Conservation (phyloP, 2,329 filamentous ascomycete genomes). For the Lachnellula subtilissima region DNA sequence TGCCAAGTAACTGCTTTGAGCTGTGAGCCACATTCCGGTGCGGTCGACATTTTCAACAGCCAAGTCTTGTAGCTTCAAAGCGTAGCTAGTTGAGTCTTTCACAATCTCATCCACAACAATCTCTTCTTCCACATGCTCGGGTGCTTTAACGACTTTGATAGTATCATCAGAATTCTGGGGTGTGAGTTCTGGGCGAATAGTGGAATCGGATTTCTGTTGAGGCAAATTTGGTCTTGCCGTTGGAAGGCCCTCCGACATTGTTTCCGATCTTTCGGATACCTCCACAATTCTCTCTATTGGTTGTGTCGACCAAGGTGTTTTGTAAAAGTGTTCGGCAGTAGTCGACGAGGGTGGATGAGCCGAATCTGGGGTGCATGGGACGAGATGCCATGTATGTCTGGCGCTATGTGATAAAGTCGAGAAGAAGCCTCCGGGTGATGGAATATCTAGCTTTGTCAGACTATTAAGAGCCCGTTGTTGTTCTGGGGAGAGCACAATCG, state of each 20-base stretch:
- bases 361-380: slow-evolving; percentile 48
- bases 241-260: slow-evolving; percentile 56
- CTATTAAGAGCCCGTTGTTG: slow-evolving; percentile 61
- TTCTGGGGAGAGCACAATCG: slow-evolving; percentile 42
- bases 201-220: slow-evolving; percentile 35
- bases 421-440: slow-evolving; percentile 89
- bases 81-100: slow-evolving; percentile 68
- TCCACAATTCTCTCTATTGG: slow-evolving; percentile 67
- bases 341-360: slow-evolving; percentile 71
- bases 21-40: slow-evolving; percentile 79
- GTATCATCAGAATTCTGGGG: slow-evolving; percentile 36
- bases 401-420: slow-evolving; percentile 72
- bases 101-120: slow-evolving; percentile 60
- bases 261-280: slow-evolving; percentile 40
- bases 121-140: slow-evolving; percentile 37
- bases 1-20: slow-evolving; percentile 73
- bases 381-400: slow-evolving; percentile 76
- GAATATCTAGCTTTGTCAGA: slow-evolving; percentile 78
- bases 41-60: slow-evolving; percentile 74
- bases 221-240: slow-evolving; percentile 55
- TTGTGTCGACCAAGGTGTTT: slow-evolving; percentile 63
- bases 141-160: slow-evolving; percentile 32
- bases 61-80: slow-evolving; percentile 64
- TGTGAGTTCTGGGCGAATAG: slow-evolving; percentile 24
- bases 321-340: slow-evolving; percentile 89